A percentile compares a stretch with the other conserved stretches of the same genome.
phyloP scores from a whole-genome alignment of 768 basidiomycete species.

The Amanita fuliginea region DNA sequence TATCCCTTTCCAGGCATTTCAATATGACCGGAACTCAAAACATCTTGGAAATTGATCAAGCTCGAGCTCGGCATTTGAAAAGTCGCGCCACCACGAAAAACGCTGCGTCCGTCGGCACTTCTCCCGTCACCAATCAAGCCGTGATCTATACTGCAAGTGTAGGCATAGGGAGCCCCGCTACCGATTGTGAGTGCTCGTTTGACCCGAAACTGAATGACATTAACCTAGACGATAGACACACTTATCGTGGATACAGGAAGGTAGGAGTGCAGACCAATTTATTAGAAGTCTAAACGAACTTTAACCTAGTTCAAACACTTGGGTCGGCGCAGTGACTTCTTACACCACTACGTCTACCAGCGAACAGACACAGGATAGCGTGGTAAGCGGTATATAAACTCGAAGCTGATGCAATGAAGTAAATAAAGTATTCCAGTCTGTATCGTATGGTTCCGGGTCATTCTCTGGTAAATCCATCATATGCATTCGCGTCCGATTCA shows the following conservation, averaged over 20 bases:
- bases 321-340: constrained; percentile 41
- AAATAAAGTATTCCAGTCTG: constrained; percentile 22
- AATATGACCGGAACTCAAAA: constrained; percentile 39
- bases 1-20: constrained; percentile 28
- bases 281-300: constrained; percentile 6
- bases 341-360: constrained; percentile 43
- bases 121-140: constrained; percentile 24
- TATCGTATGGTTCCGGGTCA: constrained; percentile 49
- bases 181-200: constrained; percentile 27
- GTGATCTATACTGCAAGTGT: constrained; percentile 35
- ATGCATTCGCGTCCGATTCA: not conserved
- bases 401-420: not conserved
- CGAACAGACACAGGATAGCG: constrained; percentile 27
- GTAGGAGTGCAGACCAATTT: constrained; percentile 6
- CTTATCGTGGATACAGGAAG: constrained; percentile 58
- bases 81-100: not conserved
- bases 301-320: constrained; percentile 54
- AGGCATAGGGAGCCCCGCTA: constrained; percentile 44
- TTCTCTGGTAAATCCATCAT: constrained; percentile 34
- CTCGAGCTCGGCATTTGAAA: constrained; percentile 23
- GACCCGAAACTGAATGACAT: not conserved
- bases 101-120: constrained; percentile 20
- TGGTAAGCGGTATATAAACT: constrained; percentile 26
- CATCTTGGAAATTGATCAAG: constrained; percentile 39
- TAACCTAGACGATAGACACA: constrained; percentile 22